Percentiles rank a stretch among this genome's conserved stretches.
Conservation (phyloP, 2,329 filamentous ascomycete species). For the Xylariaceae sp. region DNA sequence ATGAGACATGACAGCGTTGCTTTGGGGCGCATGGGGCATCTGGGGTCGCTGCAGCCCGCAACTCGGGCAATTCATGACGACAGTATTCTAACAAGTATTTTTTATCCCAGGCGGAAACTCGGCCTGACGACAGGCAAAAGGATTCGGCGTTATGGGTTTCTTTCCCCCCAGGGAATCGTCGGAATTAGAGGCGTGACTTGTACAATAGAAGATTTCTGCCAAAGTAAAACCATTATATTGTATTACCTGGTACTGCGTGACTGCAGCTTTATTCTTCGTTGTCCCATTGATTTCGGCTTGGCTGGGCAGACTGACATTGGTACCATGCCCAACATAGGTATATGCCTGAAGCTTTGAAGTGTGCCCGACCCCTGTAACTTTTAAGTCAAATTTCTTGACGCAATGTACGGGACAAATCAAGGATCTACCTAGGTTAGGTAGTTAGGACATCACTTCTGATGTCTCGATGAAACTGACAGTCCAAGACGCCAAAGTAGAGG, state of each 20-base stretch:
- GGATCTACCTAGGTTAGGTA: no score
- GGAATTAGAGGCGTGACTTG: constrained; percentile 15
- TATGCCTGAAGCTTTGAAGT: no score
- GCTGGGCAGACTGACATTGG: no score
- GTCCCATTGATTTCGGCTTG: no score
- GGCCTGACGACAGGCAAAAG: constrained; percentile 12
- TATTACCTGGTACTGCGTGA: background rate
- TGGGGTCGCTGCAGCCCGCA: constrained; percentile 20
- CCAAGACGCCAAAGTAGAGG: no score
- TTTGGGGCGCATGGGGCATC: constrained; percentile 19
- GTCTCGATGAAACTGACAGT: no score
- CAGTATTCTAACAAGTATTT: constrained; percentile 10
- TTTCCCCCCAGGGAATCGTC: constrained; percentile 7
- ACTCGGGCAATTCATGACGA: constrained; percentile 15
- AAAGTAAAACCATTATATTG: constrained; percentile 9
- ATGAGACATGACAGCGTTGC: constrained; percentile 13
- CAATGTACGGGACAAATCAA: no score
- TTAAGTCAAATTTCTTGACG: no score
- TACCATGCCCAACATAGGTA: no score
- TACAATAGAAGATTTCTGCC: constrained; percentile 18
- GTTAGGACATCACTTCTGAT: no score
- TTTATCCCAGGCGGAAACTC: constrained; percentile 17
- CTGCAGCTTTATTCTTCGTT: no score
- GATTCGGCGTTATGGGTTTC: constrained; percentile 9
- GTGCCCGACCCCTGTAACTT: no score